Evolutionary conservation across 2,329 filamentous ascomycete species (phyloP).

Genomic region (Clonostachys solani): DNA sequence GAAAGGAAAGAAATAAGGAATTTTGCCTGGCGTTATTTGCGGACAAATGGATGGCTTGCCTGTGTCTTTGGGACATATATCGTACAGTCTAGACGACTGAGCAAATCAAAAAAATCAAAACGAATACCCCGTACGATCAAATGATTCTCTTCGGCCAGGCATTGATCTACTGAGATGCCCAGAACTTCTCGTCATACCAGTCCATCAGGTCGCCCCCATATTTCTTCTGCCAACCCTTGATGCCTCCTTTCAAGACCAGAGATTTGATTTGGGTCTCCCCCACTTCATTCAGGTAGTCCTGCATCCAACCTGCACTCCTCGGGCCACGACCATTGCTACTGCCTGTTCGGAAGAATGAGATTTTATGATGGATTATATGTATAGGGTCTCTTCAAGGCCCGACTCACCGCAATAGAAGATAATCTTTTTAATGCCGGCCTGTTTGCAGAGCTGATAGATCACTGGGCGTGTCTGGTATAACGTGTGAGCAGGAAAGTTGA

Average conservation of each 20-base stretch:
- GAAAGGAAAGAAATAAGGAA: not conserved
- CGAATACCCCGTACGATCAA: not conserved
- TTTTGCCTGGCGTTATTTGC: constrained; percentile 2
- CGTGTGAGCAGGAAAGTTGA: constrained; percentile 46
- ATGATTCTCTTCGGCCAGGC: not conserved
- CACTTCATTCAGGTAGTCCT: constrained; percentile 40
- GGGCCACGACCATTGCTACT: constrained; percentile 50
- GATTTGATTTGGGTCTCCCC: constrained; percentile 37
- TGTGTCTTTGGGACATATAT: not conserved
- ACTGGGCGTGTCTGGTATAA: constrained; percentile 34
- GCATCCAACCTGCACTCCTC: constrained; percentile 51
- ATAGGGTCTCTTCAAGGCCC: not conserved
- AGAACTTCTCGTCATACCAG: constrained; percentile 32
- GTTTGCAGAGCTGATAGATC: constrained; percentile 34
- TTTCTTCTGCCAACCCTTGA: constrained; percentile 48
- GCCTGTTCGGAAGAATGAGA: constrained; percentile 23
- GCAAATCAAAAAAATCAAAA: too few relatives aligned
- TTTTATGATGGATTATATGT: not conserved
- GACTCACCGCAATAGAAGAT: constrained; percentile 44
- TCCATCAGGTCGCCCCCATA: constrained; percentile 40
- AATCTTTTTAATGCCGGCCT: constrained; percentile 29
- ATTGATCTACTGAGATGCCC: constrained; percentile 12
- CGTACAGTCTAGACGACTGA: too few relatives aligned
- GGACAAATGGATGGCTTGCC: constrained; percentile 1
- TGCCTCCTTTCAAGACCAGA: constrained; percentile 42